Conservation (phyloP, 163 green algal species). For the Chlorella variabilis region DNA sequence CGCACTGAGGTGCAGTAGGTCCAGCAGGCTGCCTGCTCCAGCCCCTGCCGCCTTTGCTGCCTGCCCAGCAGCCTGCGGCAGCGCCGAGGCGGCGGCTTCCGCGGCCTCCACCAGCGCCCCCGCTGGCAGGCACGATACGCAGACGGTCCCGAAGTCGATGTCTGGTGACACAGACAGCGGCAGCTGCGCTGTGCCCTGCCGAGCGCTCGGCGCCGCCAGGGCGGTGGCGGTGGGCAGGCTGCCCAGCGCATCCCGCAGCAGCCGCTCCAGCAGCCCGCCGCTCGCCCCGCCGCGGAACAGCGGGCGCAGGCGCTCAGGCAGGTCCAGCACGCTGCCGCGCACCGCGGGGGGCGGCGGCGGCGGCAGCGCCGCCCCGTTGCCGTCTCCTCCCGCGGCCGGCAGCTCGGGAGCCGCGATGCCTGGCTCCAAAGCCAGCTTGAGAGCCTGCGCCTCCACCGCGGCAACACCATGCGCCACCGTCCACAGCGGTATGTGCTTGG, state of each 20-base stretch:
- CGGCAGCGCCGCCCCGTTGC: background rate
- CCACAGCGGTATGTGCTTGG: too few species aligned
- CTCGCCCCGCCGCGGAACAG: background rate
- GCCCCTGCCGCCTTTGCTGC: background rate
- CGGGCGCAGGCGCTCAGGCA: constrained; percentile 2
- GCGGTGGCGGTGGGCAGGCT: background rate
- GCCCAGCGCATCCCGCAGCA: background rate
- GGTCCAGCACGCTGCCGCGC: background rate
- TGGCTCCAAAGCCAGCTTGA: background rate
- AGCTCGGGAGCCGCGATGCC: background rate
- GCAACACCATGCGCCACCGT: too few species aligned
- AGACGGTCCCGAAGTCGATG: constrained; percentile 15
- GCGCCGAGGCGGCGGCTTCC: background rate
- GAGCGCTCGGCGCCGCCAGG: background rate
- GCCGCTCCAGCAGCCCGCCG: background rate
- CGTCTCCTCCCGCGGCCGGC: background rate
- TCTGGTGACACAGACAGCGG: background rate
- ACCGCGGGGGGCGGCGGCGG: background rate
- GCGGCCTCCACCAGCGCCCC: background rate
- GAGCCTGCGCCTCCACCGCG: too few species aligned
- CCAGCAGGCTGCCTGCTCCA: background rate
- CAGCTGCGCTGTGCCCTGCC: constrained; percentile 2
- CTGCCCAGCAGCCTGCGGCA: constrained; percentile 1
- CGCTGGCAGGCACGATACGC: background rate
- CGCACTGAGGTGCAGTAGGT: constrained; percentile 15